These are phyloP conservation scores for Kwoniella europaea DNA, from an alignment of 768 basidiomycete genomes.

Conservation along the genomic window DNA sequence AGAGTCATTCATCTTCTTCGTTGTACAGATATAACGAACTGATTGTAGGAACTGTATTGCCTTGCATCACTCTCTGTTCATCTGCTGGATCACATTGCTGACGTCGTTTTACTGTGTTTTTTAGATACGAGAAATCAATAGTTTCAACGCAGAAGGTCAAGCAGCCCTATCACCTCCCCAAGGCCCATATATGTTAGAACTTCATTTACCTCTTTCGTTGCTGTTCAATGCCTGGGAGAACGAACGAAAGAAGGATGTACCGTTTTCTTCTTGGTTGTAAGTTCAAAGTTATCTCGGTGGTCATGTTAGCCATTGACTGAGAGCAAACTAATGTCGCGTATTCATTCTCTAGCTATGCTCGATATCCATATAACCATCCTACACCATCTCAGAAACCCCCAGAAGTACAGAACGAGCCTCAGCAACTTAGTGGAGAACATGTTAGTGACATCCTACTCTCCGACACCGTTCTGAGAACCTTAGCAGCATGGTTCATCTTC, in stretches of 20 bases:
- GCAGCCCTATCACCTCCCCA: conserved; percentile 1
- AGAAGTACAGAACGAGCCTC: conserved; percentile 4
- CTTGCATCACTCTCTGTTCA: too few relatives aligned
- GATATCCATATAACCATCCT: conserved; percentile 9
- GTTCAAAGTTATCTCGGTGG: neutral
- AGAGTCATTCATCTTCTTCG: too few relatives aligned
- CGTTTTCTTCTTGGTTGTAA: conserved; percentile 7
- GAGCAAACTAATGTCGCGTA: neutral
- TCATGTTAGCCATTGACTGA: neutral
- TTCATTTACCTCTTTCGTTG: neutral
- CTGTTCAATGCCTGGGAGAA: neutral
- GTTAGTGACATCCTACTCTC: neutral
- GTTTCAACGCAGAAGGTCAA: neutral
- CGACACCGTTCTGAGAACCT: too few relatives aligned
- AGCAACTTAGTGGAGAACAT: conserved; percentile 1
- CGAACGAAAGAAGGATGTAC: neutral
- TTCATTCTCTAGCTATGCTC: neutral
- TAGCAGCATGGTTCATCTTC: too few relatives aligned
- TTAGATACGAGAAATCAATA: conserved; percentile 6
- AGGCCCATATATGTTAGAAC: conserved; percentile 5
- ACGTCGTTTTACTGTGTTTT: too few relatives aligned
- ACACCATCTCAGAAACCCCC: neutral
- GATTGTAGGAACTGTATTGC: too few relatives aligned
- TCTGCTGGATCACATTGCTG: too few relatives aligned
- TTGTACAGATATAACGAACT: too few relatives aligned